Base-by-base conservation (phyloP, 2,329 filamentous ascomycete species). In the Cordyceps tenuipes region DNA sequence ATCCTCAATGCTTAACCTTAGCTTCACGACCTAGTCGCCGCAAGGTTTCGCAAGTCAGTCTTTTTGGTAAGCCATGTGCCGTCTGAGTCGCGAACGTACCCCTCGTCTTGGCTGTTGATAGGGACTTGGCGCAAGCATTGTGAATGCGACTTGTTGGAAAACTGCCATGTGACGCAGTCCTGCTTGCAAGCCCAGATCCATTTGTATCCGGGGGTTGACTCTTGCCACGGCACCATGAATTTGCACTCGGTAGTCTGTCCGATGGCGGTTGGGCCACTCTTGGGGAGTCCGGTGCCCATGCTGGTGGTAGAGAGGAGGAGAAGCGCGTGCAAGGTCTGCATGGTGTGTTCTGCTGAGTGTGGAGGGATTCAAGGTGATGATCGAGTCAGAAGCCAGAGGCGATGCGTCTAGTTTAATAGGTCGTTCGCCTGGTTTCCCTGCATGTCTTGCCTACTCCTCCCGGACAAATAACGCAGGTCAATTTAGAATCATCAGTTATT, bases 21-120 rank as follows among this genome's bases (percentile, higher is more conserved):
- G 12, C 34, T 3, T 36, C 34, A 36, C 34, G 9, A 36, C 13
- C 34, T 36, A 36, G 12, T 13, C 34, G 12, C 12, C 4, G 10
- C 34, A 36, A 36, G 34, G 34, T 36, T 36, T 34, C 23, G 23
- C 10, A 12, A 13, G 34, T 36, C 12, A 36, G 34, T 36, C 2
- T 10, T 2, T 36, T 10, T 36, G 12, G 3, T 10, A 10, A 36
- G 5, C 67, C 17, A 71, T 73, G 60, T 74, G 65, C 39, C 69
- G 36, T n/a, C 3, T 21, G 10, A 36, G 9, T 10, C 9, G 34
- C 34, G 41, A 56, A 56, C 53, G 13, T 34, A 56, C 53, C 53
- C 23, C 3, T 36, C 13, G 2, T 57, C n/a, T 8, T 1, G 4
- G 29, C 29, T 29, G 5, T 39, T 19, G 5, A 39, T 19, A 10